Base-by-base conservation (phyloP, 2,329 filamentous ascomycete genomes). In the Colletotrichum melonis region DNA sequence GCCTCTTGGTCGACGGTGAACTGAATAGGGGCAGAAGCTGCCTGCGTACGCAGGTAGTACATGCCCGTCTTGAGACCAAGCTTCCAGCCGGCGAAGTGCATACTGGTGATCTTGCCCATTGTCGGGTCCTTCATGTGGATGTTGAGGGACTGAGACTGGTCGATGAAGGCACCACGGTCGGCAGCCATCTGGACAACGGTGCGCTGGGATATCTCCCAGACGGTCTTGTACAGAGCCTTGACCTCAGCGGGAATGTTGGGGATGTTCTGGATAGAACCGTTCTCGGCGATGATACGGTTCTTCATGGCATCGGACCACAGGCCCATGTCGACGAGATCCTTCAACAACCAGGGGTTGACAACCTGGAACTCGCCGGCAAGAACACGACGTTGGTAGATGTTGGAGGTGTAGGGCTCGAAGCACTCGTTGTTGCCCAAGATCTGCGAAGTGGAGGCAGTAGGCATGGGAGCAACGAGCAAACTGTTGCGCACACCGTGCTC, bases 241-340 rank as follows among this genome's bases (percentile, higher is more conserved):
- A 97, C 93, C 78, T 99, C 97, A 38, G 93, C 91, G 16, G 97
- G 96, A 75, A 99, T 98, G 86, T 97, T 98, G 81, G 96, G 94
- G 76, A 99, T 96, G 84, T 97, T 96, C 85, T 98, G 97, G 69
- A 99, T 93, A 24, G 96, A 98, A 77, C 97, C 97, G 77, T 94
- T 94, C 75, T 98, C 96, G 71, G 97, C 93, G 80, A 99, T 99
- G 89, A 99, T 99, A 79, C 97, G 95, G 89, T 99, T 99, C 92
- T 99, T 99, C 97, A 99, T 99, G 87, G 95, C 95, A 86, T 99
- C 96, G 60, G 96, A 98, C 97, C 97, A 99, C 57, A 99, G 89
- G 74, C 97, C 97, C 87, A 98, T 94, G 81, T 99, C 97, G 78
- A 99, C 97, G 35, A 99, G 92, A 80, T 99, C 97, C 89, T 98